phyloP scores from a whole-genome alignment of 164 flowering plant genomes.

The Litsea cubeba region DNA sequence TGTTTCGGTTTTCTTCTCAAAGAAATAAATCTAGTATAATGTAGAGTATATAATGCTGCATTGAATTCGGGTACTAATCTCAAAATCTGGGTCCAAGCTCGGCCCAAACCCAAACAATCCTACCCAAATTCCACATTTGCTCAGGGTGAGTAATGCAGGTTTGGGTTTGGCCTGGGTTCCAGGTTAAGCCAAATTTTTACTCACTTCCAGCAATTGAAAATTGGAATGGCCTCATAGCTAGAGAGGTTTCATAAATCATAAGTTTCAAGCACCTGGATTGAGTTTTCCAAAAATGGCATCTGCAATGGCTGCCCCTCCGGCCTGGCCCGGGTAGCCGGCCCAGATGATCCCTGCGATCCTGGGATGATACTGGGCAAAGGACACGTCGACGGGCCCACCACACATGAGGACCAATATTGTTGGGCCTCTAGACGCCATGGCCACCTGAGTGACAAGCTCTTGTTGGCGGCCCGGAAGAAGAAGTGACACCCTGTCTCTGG shows the following conservation, averaged over 20 bases:
- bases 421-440: slow-evolving; percentile 73
- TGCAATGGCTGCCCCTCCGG: slow-evolving; percentile 89
- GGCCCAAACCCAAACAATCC: no score
- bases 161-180: no score
- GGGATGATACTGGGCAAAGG: slow-evolving; percentile 68
- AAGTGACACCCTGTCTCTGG: slow-evolving; percentile 51
- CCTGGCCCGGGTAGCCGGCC: slow-evolving; percentile 95
- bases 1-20: no score
- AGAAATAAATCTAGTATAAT: no score
- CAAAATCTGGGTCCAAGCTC: no score
- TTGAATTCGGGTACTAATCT: no score
- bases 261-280: slow-evolving; percentile 60
- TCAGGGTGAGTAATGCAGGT: no score
- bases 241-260: neutral
- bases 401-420: slow-evolving; percentile 68
- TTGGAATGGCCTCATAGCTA: no score
- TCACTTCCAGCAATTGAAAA: no score
- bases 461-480: slow-evolving; percentile 81
- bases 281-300: slow-evolving; percentile 68
- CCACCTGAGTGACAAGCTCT: slow-evolving; percentile 62
- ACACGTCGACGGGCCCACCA: slow-evolving; percentile 83
- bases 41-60: no score
- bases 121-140: no score
- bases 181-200: no score
- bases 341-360: slow-evolving; percentile 59